phyloP scores from a whole-genome alignment of 352 stramenopile species.

The Phytophthora hybrid region DNA sequence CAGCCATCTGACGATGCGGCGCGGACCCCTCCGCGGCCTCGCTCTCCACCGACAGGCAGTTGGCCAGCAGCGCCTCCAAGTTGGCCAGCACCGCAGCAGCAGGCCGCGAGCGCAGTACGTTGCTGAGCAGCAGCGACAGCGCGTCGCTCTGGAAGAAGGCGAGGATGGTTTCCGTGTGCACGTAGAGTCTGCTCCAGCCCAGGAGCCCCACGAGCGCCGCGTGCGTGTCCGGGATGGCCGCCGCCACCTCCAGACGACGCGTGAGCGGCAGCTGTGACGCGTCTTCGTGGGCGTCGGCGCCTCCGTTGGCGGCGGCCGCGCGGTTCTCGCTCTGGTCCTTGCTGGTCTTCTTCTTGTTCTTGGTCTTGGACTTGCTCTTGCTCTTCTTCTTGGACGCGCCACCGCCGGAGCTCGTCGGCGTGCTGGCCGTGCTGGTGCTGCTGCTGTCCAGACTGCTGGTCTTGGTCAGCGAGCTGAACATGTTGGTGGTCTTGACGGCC shows the following conservation, averaged over 20 bases:
- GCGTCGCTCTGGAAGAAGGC: constrained; percentile 77
- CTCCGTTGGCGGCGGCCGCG: not conserved
- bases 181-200: constrained; percentile 73
- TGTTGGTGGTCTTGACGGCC: constrained; percentile 48
- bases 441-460: constrained; percentile 33
- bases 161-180: constrained; percentile 72
- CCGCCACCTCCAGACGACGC: constrained; percentile 72
- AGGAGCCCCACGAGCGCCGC: constrained; percentile 77
- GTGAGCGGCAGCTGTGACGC: constrained; percentile 60
- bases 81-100: constrained; percentile 58
- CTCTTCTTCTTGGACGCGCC: constrained; percentile 36
- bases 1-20: constrained; percentile 53
- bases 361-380: constrained; percentile 23
- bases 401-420: constrained; percentile 9
- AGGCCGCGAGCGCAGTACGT: constrained; percentile 59
- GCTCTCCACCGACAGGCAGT: constrained; percentile 63
- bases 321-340: constrained; percentile 25
- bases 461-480: constrained; percentile 47
- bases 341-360: constrained; percentile 42
- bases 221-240: constrained; percentile 70
- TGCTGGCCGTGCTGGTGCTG: constrained; percentile 37
- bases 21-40: not conserved
- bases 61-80: constrained; percentile 62
- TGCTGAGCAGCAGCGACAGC: constrained; percentile 65
- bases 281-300: constrained; percentile 10